Conservation (phyloP, 495 filamentous ascomycete species). For the Penicillium tannophilum region DNA sequence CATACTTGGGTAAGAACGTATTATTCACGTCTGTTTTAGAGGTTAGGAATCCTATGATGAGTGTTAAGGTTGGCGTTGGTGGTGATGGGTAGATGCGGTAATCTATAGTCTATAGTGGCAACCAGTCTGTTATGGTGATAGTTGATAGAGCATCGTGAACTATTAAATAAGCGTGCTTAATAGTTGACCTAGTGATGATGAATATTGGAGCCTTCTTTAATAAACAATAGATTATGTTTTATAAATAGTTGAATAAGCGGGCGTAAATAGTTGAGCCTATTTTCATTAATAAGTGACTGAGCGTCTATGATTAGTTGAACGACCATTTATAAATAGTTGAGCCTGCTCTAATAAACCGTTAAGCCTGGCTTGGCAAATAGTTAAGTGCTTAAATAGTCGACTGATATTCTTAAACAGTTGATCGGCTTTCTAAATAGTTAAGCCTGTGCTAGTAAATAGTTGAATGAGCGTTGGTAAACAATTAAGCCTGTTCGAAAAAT, state of each 20-base stretch:
- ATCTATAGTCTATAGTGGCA: not conserved
- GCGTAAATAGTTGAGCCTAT: not conserved
- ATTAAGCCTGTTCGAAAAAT: no score
- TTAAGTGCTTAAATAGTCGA: not conserved
- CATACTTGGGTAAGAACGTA: conserved; percentile 2
- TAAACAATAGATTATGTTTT: no score
- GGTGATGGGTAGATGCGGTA: not conserved
- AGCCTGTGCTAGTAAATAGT: no score
- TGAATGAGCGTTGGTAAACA: no score
- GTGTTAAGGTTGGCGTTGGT: conserved; percentile 3
- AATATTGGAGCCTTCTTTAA: no score
- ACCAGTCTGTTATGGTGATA: conserved; percentile 1
- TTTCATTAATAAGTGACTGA: not conserved
- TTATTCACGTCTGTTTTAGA: not conserved
- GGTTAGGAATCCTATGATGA: conserved; percentile 1
- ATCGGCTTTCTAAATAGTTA: no score
- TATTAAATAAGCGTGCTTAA: no score
- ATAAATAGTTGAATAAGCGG: not conserved
- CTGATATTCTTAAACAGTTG: not conserved
- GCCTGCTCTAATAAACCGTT: conserved; percentile 1
- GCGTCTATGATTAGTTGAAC: not conserved
- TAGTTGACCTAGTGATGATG: no score
- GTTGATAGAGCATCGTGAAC: no score
- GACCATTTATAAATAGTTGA: not conserved
- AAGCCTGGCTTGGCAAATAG: not conserved